phyloP scores from a whole-genome alignment of 208 protist species.

The Crithidia sp. region DNA sequence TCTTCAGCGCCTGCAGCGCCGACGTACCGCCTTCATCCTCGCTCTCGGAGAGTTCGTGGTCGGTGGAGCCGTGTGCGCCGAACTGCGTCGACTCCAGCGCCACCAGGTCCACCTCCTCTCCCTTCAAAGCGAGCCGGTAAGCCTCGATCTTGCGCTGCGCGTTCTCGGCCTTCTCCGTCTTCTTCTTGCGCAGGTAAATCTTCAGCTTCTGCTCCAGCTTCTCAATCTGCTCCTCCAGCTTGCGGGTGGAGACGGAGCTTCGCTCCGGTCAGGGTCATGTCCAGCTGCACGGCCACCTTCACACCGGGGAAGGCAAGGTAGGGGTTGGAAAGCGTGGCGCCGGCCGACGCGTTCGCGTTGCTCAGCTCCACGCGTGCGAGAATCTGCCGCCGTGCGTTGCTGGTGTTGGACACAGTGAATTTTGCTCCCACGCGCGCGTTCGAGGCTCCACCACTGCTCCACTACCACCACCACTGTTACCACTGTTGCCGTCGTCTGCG shows the following conservation, averaged over 20 bases:
- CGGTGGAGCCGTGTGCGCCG: constrained; percentile 25
- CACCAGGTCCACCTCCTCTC: constrained; percentile 69
- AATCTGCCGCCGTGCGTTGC: constrained; percentile 63
- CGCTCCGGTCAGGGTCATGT: constrained; percentile 67
- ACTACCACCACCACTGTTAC: neutral
- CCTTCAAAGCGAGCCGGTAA: constrained; percentile 63
- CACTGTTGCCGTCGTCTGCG: neutral
- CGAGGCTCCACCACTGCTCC: constrained; percentile 7
- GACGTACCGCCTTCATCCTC: constrained; percentile 54
- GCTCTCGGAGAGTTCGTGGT: constrained; percentile 72
- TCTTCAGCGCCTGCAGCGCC: constrained; percentile 28
- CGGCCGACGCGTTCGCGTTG: constrained; percentile 17
- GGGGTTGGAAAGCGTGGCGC: constrained; percentile 25
- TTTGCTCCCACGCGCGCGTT: constrained; percentile 60
- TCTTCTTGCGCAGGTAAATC: constrained; percentile 88
- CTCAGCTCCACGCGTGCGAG: constrained; percentile 55
- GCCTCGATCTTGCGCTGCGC: constrained; percentile 67
- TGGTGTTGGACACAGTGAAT: constrained; percentile 82
- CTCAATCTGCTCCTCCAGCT: constrained; percentile 89
- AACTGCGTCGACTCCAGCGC: constrained; percentile 35
- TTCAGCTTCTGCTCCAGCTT: constrained; percentile 91
- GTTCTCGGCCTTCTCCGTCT: constrained; percentile 75
- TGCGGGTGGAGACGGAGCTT: constrained; percentile 68
- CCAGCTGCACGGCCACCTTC: constrained; percentile 71
- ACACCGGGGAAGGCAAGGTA: constrained; percentile 76